Evolutionary conservation across 345 rosid genomes (phyloP), one percentile per base, ranked within the genome.

Genomic region (Alliaria petiolata): DNA sequence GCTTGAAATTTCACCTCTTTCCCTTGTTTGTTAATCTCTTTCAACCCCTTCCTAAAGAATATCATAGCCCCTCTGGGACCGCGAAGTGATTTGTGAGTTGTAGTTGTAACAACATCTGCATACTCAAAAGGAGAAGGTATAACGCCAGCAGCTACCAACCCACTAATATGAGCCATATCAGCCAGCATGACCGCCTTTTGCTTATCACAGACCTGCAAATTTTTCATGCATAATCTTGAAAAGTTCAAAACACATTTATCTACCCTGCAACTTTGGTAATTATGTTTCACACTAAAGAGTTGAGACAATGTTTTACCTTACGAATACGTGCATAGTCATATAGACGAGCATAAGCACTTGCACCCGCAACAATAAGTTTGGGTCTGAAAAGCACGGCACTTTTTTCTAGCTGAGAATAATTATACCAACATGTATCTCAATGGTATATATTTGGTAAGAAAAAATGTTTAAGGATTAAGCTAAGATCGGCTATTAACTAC

Each of bases 31-130:
- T 89, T 86, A 36, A 90, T 57, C 82, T 82, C 96, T 79, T 93
- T 93, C 28, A 93, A 68, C 12, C 96, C 98, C 84, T 90, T 93
- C 80, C 91, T 86, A 79, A 85, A 93, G 87, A 93, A 93, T 77
- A 93, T 93, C 98, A 93, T 89, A 47, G 97, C 98, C 12, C 98
- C 98, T 68, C 98, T 87, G 22, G 98, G 97, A 75, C 98, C 98
- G 45, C 98, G 96, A 53, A 93, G 97, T 9, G 98, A 93, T 75
- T 93, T 93, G 79, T 93, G 98, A 31, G 98, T 93, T 45, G 98
- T 90, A 52, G 98, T 93, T 2, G 98, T 93, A 76, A 93, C 97
- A 44, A 93, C 71, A 82, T 90, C 98, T 12, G 97, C 97, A 80
- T 87, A 90, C 80, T 93, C 97, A 59, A 90, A 93, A 28, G 98